A percentile compares a stretch with the other conserved stretches of the same genome.
These are phyloP conservation scores for Prinsepia uniflora DNA, from an alignment of 306 rosid species.

Conservation along the genomic window DNA sequence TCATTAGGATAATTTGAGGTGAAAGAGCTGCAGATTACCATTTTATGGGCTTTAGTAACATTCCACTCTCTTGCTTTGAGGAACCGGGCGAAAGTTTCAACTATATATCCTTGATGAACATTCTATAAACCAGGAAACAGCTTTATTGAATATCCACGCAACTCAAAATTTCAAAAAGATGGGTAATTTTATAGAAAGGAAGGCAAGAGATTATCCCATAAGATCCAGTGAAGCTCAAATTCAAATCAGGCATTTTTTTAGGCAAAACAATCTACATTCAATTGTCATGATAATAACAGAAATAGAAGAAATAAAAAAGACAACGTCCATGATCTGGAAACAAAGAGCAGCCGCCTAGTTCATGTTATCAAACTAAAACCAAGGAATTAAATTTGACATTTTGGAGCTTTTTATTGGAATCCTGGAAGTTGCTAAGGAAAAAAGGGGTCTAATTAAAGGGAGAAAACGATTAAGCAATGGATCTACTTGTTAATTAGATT, in stretches of 20 bases:
- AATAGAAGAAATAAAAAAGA: not conserved
- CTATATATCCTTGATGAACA: constrained; percentile 72
- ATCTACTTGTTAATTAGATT: not conserved
- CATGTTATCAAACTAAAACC: not conserved
- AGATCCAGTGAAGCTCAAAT: not conserved
- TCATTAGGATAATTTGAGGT: not conserved
- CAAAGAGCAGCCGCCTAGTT: not conserved
- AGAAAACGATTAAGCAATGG: not conserved
- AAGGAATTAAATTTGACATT: not conserved
- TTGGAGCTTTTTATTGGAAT: not conserved
- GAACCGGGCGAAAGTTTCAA: constrained; percentile 69
- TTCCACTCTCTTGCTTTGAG: constrained; percentile 92
- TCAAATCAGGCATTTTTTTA: not conserved
- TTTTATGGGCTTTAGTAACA: constrained; percentile 74
- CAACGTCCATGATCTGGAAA: not conserved
- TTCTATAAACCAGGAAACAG: constrained; percentile 46
- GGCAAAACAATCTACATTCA: not conserved
- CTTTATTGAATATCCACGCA: not conserved
- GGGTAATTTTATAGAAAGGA: not conserved
- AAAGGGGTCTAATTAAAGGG: not conserved
- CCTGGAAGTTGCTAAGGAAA: not conserved
- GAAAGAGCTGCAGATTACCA: constrained; percentile 47
- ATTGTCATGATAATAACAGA: not conserved
- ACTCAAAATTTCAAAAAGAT: not conserved
- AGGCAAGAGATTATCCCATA: not conserved